Evolutionary conservation across 768 basidiomycete species (phyloP).

Genomic region (Amanita inopinata): DNA sequence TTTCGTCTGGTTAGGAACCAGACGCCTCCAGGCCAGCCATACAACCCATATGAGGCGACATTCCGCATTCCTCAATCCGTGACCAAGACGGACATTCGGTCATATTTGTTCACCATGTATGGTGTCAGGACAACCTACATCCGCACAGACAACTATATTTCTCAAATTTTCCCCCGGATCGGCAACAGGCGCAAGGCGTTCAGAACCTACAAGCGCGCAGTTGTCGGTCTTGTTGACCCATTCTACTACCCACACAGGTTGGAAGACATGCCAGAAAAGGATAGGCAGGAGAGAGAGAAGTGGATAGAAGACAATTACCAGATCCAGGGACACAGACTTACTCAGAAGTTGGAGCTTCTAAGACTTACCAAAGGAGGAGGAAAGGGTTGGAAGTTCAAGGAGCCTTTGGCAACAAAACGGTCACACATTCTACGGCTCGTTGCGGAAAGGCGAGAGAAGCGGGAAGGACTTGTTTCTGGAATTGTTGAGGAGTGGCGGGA

Average conservation of each 20-base stretch:
- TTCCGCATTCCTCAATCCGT: slow-evolving; percentile 85
- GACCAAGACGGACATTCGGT: slow-evolving; percentile 88
- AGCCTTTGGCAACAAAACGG: slow-evolving; percentile 32
- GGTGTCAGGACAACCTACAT: slow-evolving; percentile 88
- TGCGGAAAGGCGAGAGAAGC: slow-evolving; percentile 29
- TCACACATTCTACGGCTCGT: slow-evolving; percentile 36
- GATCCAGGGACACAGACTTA: slow-evolving; percentile 26
- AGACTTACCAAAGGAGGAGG: slow-evolving; percentile 29
- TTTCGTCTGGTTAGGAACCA: slow-evolving; percentile 80
- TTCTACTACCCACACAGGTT: slow-evolving; percentile 85
- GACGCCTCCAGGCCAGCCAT: slow-evolving; percentile 64
- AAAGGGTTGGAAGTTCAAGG: slow-evolving; percentile 33
- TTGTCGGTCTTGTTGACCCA: slow-evolving; percentile 85
- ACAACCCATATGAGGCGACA: slow-evolving; percentile 93
- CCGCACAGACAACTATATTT: slow-evolving; percentile 85
- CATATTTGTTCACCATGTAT: slow-evolving; percentile 78
- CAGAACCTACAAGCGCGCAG: slow-evolving; percentile 80
- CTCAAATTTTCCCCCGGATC: slow-evolving; percentile 32
- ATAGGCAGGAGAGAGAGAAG: slow-evolving; percentile 44
- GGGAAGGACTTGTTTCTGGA: slow-evolving; percentile 28
- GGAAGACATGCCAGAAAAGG: slow-evolving; percentile 64
- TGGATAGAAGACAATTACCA: slow-evolving; percentile 58
- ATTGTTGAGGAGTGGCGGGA: slow-evolving; percentile 26
- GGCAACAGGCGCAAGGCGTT: slow-evolving; percentile 25
- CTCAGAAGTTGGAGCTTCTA: slow-evolving; percentile 29